Evolutionary conservation across 345 rosid species (phyloP), one percentile per base, ranked within the genome.

Genomic region (Boechera retrofracta): DNA sequence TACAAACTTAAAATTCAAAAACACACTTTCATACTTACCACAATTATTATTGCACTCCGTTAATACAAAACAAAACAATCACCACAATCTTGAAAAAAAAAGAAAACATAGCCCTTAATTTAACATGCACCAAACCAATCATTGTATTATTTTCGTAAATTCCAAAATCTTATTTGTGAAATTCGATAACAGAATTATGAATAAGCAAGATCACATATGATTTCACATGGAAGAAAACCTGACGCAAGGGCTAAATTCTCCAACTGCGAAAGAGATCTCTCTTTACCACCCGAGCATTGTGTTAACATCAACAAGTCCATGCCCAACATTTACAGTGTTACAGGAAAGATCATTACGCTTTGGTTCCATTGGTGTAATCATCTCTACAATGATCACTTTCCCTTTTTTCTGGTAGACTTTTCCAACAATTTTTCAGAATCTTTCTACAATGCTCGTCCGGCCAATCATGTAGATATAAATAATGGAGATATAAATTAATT

Each of bases 231-330:
- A 2, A 66, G 4, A 24, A 84, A 87, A 7, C 85, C 86, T 1
- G 83, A 61, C 7, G 11, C 74, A 18, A 28, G 12, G 0, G 85
- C 87, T n/a, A 87, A 77, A 18, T 55, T 51, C 44, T 80, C 58
- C 1, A 45, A 84, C 52, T 86, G 85, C 16, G 60, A 52, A 44
- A 28, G 53, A 2, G 79, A 75, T 74, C 88, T 82, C 66, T 84
- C 89, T 61, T 80, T 83, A 0, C 86, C 89, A n/a, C 83, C 82
- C 0, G 80, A 73, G n/a, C 10, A 76, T 44, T 58, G 75, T 44
- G 82, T 81, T n/a, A 84, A 32, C 89, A 88, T 82, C 9, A 80
- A 10, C 32, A 86, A 7, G 54, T 82, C 87, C 66, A 72, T 77
- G 42, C 15, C 72, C 16, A 42, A 79, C 24, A 21, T 1, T 1